Base-by-base conservation (phyloP, 139 green algal genomes). In the Penium margaritaceum region DNA sequence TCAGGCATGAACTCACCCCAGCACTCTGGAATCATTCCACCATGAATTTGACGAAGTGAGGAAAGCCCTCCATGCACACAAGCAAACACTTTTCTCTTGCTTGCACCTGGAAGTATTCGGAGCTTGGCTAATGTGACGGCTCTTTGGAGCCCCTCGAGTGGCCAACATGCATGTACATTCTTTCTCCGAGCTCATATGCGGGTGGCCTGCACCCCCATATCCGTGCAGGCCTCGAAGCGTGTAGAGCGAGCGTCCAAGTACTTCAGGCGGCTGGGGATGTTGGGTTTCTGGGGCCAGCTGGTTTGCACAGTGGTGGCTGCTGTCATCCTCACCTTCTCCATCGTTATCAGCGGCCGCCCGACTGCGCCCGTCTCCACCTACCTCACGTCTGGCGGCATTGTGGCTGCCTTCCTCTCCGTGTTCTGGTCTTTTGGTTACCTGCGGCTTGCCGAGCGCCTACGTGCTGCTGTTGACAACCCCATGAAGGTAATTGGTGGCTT, bases 211-310 rank as follows among this genome's bases (percentile, higher is more conserved):
- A n/a, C n/a, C n/a, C n/a, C n/a, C n/a, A n/a, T n/a, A n/a, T n/a
- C n/a, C n/a, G n/a, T n/a, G n/a, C 51, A 60, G 51, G 51, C 51
- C 12, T 60, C 51, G 51, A 60, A 60, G 51, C 51, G 51, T n/a
- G 51, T 60, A 21, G 51, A 60, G 15, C 15, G 51, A 5, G 30
- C 51, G n/a, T 34, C 51, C 51, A 60, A 60, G 30, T 70, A 64
- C 36, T 81, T 81, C 61, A 27, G 38, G 9, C 44, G 54, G 55
- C 72, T 81, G 17, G 75, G 75, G 57, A 44, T 53, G 3, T 14
- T 82, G 4, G 66, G 69, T 29, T 98, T 99, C 77, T 99, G 94
- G 94, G 80, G 86, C 29, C 94, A 99, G 86, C 85, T 99, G 19
- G 85, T 90, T 0, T 84, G 97, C 39, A 91, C 83, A 35, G 82